phyloP scores from a whole-genome alignment of 371 early-diverging fungal species.

The Saksenaea oblongispora region DNA sequence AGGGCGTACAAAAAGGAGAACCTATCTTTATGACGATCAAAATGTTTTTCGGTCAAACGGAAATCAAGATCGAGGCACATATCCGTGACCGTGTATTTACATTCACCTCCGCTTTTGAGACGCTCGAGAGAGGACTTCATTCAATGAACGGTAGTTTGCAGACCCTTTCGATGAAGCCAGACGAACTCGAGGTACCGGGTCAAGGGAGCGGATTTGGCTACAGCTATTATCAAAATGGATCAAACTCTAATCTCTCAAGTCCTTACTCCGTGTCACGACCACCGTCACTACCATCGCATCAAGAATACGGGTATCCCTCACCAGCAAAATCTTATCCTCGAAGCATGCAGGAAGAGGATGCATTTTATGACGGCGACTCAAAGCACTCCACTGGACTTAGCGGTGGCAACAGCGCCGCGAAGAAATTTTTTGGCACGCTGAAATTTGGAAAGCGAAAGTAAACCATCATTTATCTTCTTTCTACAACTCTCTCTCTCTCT shows the following conservation, averaged over 20 bases:
- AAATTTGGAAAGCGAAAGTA: slow-evolving; percentile 41
- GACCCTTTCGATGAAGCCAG: slow-evolving; percentile 26
- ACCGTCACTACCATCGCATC: slow-evolving; percentile 30
- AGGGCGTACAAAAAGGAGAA: slow-evolving; percentile 30
- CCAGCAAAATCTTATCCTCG: slow-evolving; percentile 25
- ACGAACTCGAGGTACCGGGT: slow-evolving; percentile 20
- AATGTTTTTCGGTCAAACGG: slow-evolving; percentile 57
- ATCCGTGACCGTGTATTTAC: slow-evolving; percentile 50
- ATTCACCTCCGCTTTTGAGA: slow-evolving; percentile 54
- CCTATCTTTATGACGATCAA: slow-evolving; percentile 52
- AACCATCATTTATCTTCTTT: background rate
- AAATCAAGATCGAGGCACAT: slow-evolving; percentile 53
- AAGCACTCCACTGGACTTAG: slow-evolving; percentile 26
- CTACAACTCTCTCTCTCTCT: background rate
- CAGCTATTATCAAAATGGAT: slow-evolving; percentile 15
- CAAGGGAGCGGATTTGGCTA: slow-evolving; percentile 6
- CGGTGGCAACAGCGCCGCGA: slow-evolving; percentile 12
- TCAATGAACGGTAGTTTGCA: slow-evolving; percentile 25
- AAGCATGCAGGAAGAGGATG: slow-evolving; percentile 23
- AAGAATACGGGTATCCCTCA: slow-evolving; percentile 27
- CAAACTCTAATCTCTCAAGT: slow-evolving; percentile 28
- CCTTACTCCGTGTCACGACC: slow-evolving; percentile 20
- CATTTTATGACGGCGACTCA: slow-evolving; percentile 38
- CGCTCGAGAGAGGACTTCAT: slow-evolving; percentile 38
- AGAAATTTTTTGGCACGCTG: slow-evolving; percentile 33